Percentiles rank a stretch among this genome's conserved stretches.
Evolutionary conservation across 192 early-diverging fungal species (phyloP).

Genomic region (Chytriomyces sp.): DNA sequence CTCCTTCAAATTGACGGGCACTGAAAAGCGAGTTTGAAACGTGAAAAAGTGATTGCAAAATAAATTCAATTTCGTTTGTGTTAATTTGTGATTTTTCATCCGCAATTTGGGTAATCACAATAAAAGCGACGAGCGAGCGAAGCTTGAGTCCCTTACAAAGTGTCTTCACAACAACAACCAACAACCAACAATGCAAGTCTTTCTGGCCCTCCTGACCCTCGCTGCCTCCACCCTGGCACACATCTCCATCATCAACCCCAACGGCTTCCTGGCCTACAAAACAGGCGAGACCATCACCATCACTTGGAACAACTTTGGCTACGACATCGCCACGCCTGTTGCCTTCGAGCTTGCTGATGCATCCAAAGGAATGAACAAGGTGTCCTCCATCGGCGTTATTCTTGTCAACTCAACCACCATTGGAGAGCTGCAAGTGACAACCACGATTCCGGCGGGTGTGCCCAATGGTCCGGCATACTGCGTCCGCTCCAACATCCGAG

Average conservation of each 20-base stretch:
- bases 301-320: slow-evolving; percentile 13
- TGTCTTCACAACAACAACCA: no score
- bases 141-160: no score
- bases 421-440: slow-evolving; percentile 1
- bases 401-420: not conserved
- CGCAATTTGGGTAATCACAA: no score
- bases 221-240: not conserved
- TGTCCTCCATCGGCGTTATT: slow-evolving; percentile 1
- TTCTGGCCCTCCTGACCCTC: not conserved
- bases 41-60: no score
- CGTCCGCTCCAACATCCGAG: not conserved
- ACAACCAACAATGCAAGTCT: slow-evolving; percentile 2
- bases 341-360: slow-evolving; percentile 18
- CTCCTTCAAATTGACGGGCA: no score
- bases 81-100: no score
- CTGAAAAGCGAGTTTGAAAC: no score
- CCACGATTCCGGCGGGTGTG: slow-evolving; percentile 11
- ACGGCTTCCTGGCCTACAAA: not conserved
- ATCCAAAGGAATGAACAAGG: slow-evolving; percentile 2
- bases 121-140: no score
- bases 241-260: slow-evolving; percentile 12
- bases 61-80: no score
- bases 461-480: slow-evolving; percentile 2
- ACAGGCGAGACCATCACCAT: slow-evolving; percentile 1
- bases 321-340: not conserved